Percentiles rank a stretch among this genome's conserved stretches.
These are phyloP conservation scores for Talaromyces marneffei DNA, from an alignment of 2,329 filamentous ascomycete genomes.

Conservation along the genomic window DNA sequence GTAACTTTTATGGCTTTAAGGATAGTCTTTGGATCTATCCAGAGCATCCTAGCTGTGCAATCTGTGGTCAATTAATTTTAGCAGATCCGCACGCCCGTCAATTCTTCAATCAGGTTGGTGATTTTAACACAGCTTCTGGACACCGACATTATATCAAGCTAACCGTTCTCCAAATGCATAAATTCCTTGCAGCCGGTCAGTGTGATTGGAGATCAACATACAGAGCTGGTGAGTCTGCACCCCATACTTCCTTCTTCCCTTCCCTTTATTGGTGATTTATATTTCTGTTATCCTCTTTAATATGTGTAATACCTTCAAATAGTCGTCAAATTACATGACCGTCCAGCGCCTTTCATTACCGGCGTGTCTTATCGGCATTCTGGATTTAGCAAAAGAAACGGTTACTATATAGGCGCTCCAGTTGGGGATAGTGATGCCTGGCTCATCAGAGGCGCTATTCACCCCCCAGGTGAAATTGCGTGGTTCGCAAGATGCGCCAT, in stretches of 20 bases:
- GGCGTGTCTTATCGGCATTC: conserved; percentile 5
- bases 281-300: neutral
- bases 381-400: neutral
- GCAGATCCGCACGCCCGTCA: neutral
- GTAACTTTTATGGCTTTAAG: neutral
- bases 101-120: neutral
- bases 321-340: neutral
- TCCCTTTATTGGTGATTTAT: neutral
- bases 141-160: neutral
- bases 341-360: neutral
- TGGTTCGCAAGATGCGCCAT: conserved; percentile 1
- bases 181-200: neutral
- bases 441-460: neutral
- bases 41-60: neutral
- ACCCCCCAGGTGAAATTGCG: neutral
- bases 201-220: conserved; percentile 8
- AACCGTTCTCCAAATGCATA: neutral
- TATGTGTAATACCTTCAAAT: neutral
- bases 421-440: neutral
- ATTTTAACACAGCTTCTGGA: neutral
- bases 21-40: neutral
- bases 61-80: conserved; percentile 3
- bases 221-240: conserved; percentile 11
- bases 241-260: too few relatives aligned
- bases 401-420: neutral